phyloP scores from a whole-genome alignment of 176 grass and related monocot genomes.

The Puccinellia tenuiflora region DNA sequence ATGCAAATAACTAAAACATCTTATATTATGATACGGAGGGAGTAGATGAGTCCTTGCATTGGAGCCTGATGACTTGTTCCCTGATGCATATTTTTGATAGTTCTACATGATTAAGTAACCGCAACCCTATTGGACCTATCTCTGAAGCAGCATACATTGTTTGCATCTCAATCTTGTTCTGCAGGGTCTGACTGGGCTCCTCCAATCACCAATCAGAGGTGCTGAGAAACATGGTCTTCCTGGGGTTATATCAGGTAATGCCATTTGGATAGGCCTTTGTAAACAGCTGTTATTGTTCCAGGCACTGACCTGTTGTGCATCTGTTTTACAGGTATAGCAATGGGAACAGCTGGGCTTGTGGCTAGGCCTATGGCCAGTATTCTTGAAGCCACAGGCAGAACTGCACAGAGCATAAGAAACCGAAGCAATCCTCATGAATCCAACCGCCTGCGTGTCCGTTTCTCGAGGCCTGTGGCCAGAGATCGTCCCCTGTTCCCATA shows the following conservation, averaged over 20 bases:
- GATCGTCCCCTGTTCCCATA: slow-evolving; percentile 59
- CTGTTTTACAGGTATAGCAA: slow-evolving; percentile 71
- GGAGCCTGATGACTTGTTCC: slow-evolving; percentile 1
- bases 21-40: too few relatives aligned
- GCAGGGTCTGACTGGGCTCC: slow-evolving; percentile 91
- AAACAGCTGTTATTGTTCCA: slow-evolving; percentile 9
- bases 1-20: too few relatives aligned
- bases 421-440: slow-evolving; percentile 77
- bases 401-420: slow-evolving; percentile 93
- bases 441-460: slow-evolving; percentile 51
- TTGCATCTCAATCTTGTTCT: slow-evolving; percentile 22
- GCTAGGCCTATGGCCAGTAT: slow-evolving; percentile 86
- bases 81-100: background rate
- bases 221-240: slow-evolving; percentile 96
- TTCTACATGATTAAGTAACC: background rate
- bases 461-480: slow-evolving; percentile 57
- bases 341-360: slow-evolving; percentile 92
- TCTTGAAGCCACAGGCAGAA: slow-evolving; percentile 95
- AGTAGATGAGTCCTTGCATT: background rate
- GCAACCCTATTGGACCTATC: background rate
- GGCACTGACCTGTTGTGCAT: slow-evolving; percentile 13
- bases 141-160: slow-evolving; percentile 5
- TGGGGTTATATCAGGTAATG: slow-evolving; percentile 79
- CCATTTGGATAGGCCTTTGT: background rate
- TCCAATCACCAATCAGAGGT: slow-evolving; percentile 91